phyloP scores from a whole-genome alignment of 371 early-diverging fungal genomes.

The Blakeslea trispora region DNA sequence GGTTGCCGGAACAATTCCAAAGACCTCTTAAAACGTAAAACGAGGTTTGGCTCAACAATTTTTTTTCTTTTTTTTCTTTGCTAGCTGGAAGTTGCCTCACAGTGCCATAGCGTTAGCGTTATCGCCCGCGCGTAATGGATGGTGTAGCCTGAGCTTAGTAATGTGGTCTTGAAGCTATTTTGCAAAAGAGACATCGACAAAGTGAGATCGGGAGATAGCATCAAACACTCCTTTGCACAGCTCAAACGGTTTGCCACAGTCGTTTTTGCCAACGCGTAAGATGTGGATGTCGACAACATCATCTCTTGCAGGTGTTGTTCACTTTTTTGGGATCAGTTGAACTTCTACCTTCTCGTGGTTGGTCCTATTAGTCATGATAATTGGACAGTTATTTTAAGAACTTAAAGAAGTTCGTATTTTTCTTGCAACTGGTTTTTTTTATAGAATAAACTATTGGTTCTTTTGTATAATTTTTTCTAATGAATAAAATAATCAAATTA shows the following conservation, averaged over 20 bases:
- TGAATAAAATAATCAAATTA: too few species aligned
- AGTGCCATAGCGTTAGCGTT: slow-evolving; percentile 6
- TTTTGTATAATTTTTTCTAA: too few species aligned
- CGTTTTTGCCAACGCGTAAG: slow-evolving; percentile 6
- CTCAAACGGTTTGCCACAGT: slow-evolving; percentile 5
- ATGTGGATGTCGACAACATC: slow-evolving; percentile 1
- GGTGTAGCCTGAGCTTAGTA: slow-evolving; percentile 13
- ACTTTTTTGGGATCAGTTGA: slow-evolving; percentile 11
- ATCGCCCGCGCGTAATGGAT: slow-evolving; percentile 12
- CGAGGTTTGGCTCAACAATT: background rate
- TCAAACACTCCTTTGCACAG: slow-evolving; percentile 5
- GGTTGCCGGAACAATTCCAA: too few species aligned
- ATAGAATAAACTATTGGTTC: too few species aligned
- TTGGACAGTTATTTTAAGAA: slow-evolving; percentile 8
- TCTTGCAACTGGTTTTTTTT: too few species aligned
- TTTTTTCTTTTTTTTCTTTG: slow-evolving; percentile 10
- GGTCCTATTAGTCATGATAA: slow-evolving; percentile 10
- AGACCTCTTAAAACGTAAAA: too few species aligned
- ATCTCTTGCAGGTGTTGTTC: slow-evolving; percentile 2
- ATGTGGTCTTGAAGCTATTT: slow-evolving; percentile 15
- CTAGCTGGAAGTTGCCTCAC: slow-evolving; percentile 4
- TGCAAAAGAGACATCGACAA: slow-evolving; percentile 14
- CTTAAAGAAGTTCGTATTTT: slow-evolving; percentile 6
- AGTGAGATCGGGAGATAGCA: slow-evolving; percentile 6
- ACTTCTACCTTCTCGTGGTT: slow-evolving; percentile 15